phyloP scores from a whole-genome alignment of 2,329 filamentous ascomycete genomes.

The Neopestalotiopsis clavispora region DNA sequence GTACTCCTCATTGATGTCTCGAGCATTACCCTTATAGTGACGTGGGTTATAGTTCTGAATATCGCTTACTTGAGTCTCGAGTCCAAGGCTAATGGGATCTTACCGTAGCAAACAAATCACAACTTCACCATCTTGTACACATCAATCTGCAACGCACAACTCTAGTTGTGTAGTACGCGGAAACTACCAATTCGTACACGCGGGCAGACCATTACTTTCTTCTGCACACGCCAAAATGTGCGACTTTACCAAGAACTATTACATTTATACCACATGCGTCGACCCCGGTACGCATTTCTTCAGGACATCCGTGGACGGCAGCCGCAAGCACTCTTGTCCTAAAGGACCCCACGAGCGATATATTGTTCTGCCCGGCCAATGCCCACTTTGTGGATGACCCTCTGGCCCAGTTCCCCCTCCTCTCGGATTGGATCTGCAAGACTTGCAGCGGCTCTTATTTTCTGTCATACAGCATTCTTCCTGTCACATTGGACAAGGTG shows the following conservation, averaged over 20 bases:
- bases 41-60: too few species aligned
- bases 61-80: too few species aligned
- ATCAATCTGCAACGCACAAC: too few species aligned
- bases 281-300: slow-evolving; percentile 76
- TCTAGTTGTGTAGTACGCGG: not conserved
- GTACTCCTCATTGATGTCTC: too few species aligned
- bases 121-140: too few species aligned
- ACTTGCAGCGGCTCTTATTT: not conserved
- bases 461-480: not conserved
- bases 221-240: slow-evolving; percentile 50
- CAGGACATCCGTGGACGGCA: slow-evolving; percentile 70
- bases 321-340: slow-evolving; percentile 61
- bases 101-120: too few species aligned
- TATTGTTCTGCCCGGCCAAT: slow-evolving; percentile 71
- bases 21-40: too few species aligned
- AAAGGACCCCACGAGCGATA: slow-evolving; percentile 75
- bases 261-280: slow-evolving; percentile 74
- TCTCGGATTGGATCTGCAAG: too few species aligned
- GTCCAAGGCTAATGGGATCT: too few species aligned
- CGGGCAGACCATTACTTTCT: not conserved
- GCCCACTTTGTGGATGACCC: slow-evolving; percentile 51
- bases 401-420: not conserved
- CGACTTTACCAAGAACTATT: slow-evolving; percentile 76
- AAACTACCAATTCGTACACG: not conserved
- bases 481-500: not conserved